Percentiles rank a stretch among this genome's conserved stretches.
Conservation (phyloP, 345 rosid genomes). For the Salix arbutifolia region DNA sequence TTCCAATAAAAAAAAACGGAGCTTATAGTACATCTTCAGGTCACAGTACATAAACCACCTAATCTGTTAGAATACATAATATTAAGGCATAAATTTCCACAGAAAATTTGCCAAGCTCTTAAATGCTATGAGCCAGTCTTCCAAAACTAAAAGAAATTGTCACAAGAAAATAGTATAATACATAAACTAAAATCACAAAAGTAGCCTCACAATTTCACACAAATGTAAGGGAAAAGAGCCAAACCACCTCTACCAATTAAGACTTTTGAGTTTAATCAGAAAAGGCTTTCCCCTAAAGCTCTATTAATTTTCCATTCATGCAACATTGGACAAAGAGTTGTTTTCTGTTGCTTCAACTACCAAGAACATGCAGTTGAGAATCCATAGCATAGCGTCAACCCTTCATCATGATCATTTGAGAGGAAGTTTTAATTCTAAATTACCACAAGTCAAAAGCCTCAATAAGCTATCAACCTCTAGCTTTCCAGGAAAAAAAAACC, state of each 20-base stretch:
- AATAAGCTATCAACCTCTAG: slow-evolving; percentile 5
- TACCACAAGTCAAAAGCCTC: neutral
- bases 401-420: neutral
- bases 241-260: neutral
- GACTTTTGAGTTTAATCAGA: neutral
- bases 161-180: too few species aligned
- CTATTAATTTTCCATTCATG: neutral
- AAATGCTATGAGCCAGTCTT: neutral
- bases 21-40: neutral
- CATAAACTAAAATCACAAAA: neutral
- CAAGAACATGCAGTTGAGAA: neutral
- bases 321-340: neutral
- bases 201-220: neutral
- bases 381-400: too few species aligned
- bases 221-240: neutral
- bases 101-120: neutral
- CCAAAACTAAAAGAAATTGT: too few species aligned
- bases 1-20: neutral
- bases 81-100: neutral
- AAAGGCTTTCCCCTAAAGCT: neutral
- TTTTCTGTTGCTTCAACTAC: neutral
- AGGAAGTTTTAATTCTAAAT: neutral
- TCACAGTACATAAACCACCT: neutral
- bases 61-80: too few species aligned
- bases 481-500: slow-evolving; percentile 1